These are phyloP conservation scores for Fistulifera solaris DNA, from an alignment of 108 stramenopile genomes.

Conservation along the genomic window DNA sequence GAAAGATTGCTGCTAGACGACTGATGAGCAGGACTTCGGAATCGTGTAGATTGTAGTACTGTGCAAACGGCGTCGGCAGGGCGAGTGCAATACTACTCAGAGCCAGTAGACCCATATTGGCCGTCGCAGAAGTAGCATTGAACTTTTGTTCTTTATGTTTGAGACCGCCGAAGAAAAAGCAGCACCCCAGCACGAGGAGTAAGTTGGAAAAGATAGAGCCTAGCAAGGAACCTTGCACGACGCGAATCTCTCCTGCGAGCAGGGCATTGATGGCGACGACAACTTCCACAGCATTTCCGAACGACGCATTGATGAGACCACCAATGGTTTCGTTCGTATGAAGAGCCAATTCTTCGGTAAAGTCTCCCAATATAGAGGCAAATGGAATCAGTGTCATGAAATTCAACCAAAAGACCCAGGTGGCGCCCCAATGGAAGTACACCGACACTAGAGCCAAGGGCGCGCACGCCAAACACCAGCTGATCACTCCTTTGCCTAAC, in stretches of 20 bases:
- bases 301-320: conserved; percentile 94
- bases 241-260: conserved; percentile 66
- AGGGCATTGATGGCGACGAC: conserved; percentile 85
- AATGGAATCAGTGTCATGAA: conserved; percentile 91
- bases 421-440: conserved; percentile 40
- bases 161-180: conserved; percentile 93
- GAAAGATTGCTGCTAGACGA: conserved; percentile 70
- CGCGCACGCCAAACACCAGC: conserved; percentile 47
- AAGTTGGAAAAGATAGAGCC: conserved; percentile 93
- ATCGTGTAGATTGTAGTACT: conserved; percentile 52
- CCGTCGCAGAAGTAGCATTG: conserved; percentile 59
- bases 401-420: conserved; percentile 74
- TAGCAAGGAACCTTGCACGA: conserved; percentile 93
- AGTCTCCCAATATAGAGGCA: conserved; percentile 87
- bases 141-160: conserved; percentile 82
- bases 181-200: conserved; percentile 90
- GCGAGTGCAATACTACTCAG: conserved; percentile 77
- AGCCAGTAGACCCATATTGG: conserved; percentile 70
- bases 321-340: conserved; percentile 94
- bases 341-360: conserved; percentile 92
- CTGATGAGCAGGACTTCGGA: conserved; percentile 65
- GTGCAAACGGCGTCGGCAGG: conserved; percentile 76
- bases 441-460: conserved; percentile 49
- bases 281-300: conserved; percentile 94
- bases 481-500: conserved; percentile 27